Percentiles rank a stretch among this genome's conserved stretches.
Conservation (phyloP, 495 filamentous ascomycete species). For the Aspergillus wentii region DNA sequence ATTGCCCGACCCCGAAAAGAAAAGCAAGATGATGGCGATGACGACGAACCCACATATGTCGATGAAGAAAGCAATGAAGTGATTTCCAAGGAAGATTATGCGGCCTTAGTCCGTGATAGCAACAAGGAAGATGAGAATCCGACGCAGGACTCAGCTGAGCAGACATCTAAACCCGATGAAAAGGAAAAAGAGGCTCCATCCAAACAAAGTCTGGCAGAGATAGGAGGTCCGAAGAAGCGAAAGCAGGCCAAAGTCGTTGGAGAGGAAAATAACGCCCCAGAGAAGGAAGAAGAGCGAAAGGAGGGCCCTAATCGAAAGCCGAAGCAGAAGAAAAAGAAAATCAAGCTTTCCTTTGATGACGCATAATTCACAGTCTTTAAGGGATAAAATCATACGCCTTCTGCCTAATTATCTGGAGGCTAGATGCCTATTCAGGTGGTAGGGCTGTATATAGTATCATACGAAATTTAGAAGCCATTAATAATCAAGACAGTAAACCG, state of each 20-base stretch:
- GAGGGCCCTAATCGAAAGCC: constrained; percentile 27
- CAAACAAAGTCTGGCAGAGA: constrained; percentile 37
- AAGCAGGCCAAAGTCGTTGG: constrained; percentile 41
- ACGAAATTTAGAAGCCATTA: not conserved
- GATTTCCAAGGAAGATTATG: constrained; percentile 45
- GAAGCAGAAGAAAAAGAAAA: constrained; percentile 43
- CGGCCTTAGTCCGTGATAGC: constrained; percentile 27
- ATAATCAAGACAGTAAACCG: constrained; percentile 3
- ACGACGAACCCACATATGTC: constrained; percentile 46
- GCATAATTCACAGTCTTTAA: too few relatives aligned
- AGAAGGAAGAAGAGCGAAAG: constrained; percentile 16
- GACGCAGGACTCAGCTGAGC: constrained; percentile 7
- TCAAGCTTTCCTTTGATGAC: constrained; percentile 43
- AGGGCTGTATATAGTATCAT: not conserved
- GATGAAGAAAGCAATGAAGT: constrained; percentile 45
- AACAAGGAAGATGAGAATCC: constrained; percentile 15
- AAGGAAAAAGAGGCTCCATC: constrained; percentile 13
- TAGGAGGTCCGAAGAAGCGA: constrained; percentile 39
- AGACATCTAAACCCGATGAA: constrained; percentile 6
- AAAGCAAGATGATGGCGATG: constrained; percentile 32
- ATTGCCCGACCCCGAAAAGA: constrained; percentile 34
- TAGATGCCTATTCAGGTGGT: too few relatives aligned
- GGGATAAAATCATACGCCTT: too few relatives aligned
- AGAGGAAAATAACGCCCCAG: constrained; percentile 23
- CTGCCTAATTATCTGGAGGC: too few relatives aligned